Conservation (phyloP, 2,329 filamentous ascomycete genomes). For the Aspergillus latus region DNA sequence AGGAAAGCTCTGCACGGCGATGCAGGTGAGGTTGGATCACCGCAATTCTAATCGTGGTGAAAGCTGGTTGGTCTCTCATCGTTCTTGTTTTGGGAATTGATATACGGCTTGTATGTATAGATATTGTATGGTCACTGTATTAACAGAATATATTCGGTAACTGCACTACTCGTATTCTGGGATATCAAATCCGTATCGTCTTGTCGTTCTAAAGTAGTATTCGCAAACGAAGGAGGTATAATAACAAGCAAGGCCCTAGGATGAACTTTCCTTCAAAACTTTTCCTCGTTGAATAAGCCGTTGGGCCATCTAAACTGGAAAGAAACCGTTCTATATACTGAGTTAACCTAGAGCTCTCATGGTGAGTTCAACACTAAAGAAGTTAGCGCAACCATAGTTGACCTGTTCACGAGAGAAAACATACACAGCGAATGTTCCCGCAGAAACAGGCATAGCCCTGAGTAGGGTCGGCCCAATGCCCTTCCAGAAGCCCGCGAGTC, state of each 20-base stretch:
- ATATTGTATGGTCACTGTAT: slow-evolving; percentile 19
- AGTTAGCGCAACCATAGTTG: slow-evolving; percentile 14
- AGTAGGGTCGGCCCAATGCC: slow-evolving; percentile 86
- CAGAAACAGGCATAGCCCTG: slow-evolving; percentile 95
- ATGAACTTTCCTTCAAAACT: too few species aligned
- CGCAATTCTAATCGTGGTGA: background rate
- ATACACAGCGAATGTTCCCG: slow-evolving; percentile 89
- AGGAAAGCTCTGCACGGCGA: slow-evolving; percentile 40
- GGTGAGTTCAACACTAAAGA: slow-evolving; percentile 45
- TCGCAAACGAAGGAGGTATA: too few species aligned
- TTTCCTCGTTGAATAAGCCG: background rate
- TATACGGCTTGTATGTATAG: slow-evolving; percentile 37
- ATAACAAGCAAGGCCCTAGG: too few species aligned
- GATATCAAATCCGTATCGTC: too few species aligned
- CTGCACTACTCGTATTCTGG: too few species aligned
- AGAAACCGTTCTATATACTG: background rate
- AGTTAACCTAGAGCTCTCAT: slow-evolving; percentile 47
- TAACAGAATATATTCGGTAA: slow-evolving; percentile 15
- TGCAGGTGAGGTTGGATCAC: background rate
- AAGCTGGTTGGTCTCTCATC: background rate
- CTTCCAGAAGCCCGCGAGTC: slow-evolving; percentile 86
- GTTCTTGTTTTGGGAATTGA: slow-evolving; percentile 5
- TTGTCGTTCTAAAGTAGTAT: too few species aligned
- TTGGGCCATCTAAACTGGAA: slow-evolving; percentile 11
- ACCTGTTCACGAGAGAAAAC: slow-evolving; percentile 20